Percentiles rank a stretch among this genome's conserved stretches.
Evolutionary conservation across 73 alveolate genomes (phyloP).

Genomic region (Durusdinium trenchii): DNA sequence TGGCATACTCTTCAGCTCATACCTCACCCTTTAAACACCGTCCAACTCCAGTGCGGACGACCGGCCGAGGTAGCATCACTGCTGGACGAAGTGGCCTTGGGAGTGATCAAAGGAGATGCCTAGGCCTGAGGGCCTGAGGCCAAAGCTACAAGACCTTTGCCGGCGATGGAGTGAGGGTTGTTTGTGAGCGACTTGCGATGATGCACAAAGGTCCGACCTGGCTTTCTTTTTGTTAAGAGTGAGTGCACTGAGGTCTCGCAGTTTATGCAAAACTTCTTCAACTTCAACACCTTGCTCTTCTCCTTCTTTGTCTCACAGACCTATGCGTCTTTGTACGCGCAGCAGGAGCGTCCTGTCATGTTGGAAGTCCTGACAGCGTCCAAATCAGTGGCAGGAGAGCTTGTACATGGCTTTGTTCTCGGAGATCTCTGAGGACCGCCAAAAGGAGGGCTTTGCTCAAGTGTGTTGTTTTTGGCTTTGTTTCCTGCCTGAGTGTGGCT

Average conservation of each 20-base stretch:
- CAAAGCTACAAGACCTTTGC: not conserved
- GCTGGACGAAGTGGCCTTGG: constrained; percentile 84
- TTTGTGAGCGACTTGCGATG: not conserved
- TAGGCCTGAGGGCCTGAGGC: not conserved
- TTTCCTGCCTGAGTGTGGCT: not conserved
- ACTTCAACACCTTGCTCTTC: constrained; percentile 93
- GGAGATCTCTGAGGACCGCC: constrained; percentile 68
- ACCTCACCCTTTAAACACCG: too few relatives aligned
- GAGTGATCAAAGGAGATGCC: constrained; percentile 85
- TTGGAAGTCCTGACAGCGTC: not conserved
- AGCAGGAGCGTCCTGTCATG: constrained; percentile 58
- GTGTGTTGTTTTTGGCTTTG: not conserved
- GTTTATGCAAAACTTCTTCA: constrained; percentile 94
- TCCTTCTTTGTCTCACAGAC: constrained; percentile 94
- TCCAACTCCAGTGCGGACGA: not conserved
- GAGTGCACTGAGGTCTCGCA: constrained; percentile 57
- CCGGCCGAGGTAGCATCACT: constrained; percentile 49
- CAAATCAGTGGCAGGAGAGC: constrained; percentile 46
- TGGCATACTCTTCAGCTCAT: not conserved
- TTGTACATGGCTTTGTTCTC: constrained; percentile 92
- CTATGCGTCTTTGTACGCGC: constrained; percentile 84
- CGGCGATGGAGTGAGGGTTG: not conserved
- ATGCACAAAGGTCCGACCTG: not conserved
- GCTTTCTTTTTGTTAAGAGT: not conserved
- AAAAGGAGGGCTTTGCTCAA: not conserved